Evolutionary conservation across 371 early-diverging fungal species (phyloP), one percentile per base, ranked within the genome.

Genomic region (Spiromyces aspiralis): DNA sequence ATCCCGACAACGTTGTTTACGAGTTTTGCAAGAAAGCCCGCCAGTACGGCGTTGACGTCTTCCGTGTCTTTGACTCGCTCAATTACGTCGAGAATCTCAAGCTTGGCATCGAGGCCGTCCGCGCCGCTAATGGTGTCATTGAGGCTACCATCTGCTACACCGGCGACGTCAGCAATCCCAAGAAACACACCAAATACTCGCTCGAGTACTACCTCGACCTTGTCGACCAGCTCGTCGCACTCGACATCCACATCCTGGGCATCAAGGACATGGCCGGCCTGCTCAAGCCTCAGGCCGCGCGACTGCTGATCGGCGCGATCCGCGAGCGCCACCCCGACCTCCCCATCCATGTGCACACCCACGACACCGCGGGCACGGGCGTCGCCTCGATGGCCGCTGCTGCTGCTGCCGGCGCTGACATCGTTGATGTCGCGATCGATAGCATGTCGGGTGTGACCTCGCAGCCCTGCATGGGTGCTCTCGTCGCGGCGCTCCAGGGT

Each of bases 231-330:
- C 75, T 95, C 1, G 94, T 88, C n/a, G 63, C 79, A 26, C 80
- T 83, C 53, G 93, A 91, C 48, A 92, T 92, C 64, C 92, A 95
- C 55, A 83, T 95, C 54, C 65, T 95, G 25, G 89, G 80, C 42
- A 93, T 95, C 68, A 95, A 95, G 73, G 95, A 95, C 61, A 95
- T 95, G 95, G 95, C 95, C 47, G 95, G 94, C 51, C 73, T 95
- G 22, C 75, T 95, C 52, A 92, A 90, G 71, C 95, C 95, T 13
- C 69, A 76, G 20, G 90, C 92, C 4, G 91, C 95, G 41, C 81
- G 67, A 41, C 53, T 88, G 23, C 66, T 95, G 35, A 65, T 95
- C 23, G 76, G 84, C 20, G 75, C 86, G 48, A 84, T 95, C 60
- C 80, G 95, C 49, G 67, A 75, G 54, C 76, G 76, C 47, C 87